Base-by-base conservation (phyloP, 352 stramenopile genomes). In the Blastocystis sp. region DNA sequence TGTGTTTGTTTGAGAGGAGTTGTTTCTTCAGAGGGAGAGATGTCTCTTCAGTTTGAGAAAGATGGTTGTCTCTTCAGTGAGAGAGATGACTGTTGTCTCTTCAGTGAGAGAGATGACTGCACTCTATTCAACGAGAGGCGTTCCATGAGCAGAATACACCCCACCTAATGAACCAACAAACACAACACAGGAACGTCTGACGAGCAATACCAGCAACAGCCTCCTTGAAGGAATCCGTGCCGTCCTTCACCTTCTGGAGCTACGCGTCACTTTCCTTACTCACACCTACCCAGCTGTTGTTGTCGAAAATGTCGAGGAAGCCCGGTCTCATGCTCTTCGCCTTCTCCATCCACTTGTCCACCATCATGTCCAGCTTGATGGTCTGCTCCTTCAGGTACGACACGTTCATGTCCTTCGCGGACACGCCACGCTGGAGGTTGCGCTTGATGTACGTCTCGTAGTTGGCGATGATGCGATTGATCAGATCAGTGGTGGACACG, bases 381-480 rank as follows among this genome's bases (percentile, higher is more conserved):
- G 90, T 94, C 89, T 95, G 94, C 90, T 96, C 94, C 79, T 89
- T 89, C 41, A 89, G 6, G n/a, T 77, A 89, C 51, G 93, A 93
- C 62, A 96, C 94, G 79, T 97, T 97, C 94, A 97, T 96, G 65
- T 96, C 94, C 91, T 96, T 96, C 90, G 94, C 94, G 37, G 94
- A 93, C 92, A 96, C 96, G 0, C 94, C 94, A 55, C 94, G 93
- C 90, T 95, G 91, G 74, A 97, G 90, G 90, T 97, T 96, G 63
- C 94, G 93, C 41, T 94, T 92, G 88, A 97, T 96, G 91, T 96
- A 96, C 90, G 94, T 96, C 91, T 97, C 94, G 91, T 97, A 97
- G 92, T 96, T 93, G 41, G 93, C 92, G 69, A 96, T 95, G 91
- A 96, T 95, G 35, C 94, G 93, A 62, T 95, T 96, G 90, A 97